Conservation (phyloP, 805 yeast species). For the Kuraishia ogatae region DNA sequence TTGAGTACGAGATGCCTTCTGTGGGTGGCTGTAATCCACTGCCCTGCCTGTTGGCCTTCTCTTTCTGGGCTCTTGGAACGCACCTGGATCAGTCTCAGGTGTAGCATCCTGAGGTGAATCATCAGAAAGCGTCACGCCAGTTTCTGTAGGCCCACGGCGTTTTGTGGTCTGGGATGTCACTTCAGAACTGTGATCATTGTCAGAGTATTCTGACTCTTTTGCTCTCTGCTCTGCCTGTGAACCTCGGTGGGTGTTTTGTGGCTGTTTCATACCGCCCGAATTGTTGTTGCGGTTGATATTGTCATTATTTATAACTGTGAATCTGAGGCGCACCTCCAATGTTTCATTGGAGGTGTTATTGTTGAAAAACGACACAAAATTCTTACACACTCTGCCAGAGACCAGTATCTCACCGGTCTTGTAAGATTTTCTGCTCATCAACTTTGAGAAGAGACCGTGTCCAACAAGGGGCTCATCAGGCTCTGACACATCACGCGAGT, state of each 20-base stretch:
- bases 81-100: constrained; percentile 1
- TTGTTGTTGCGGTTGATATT: constrained; percentile 4
- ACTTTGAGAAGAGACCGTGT: constrained; percentile 29
- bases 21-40: background rate
- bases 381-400: constrained; percentile 48
- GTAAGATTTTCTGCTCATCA: constrained; percentile 13
- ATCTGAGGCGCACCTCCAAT: constrained; percentile 45
- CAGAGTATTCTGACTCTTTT: background rate
- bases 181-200: background rate
- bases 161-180: background rate
- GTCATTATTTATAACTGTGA: constrained; percentile 23
- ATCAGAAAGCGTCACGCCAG: background rate
- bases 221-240: background rate
- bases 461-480: constrained; percentile 44
- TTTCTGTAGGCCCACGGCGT: background rate
- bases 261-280: constrained; percentile 7
- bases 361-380: constrained; percentile 36
- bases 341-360: constrained; percentile 32
- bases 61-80: background rate
- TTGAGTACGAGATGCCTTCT: constrained; percentile 24
- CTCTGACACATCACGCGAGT: constrained; percentile 39
- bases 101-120: background rate
- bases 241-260: background rate
- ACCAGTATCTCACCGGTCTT: constrained; percentile 28
- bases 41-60: background rate